These are phyloP conservation scores for Globisporangium heterothallicum DNA, from an alignment of 352 stramenopile species.

Conservation along the genomic window DNA sequence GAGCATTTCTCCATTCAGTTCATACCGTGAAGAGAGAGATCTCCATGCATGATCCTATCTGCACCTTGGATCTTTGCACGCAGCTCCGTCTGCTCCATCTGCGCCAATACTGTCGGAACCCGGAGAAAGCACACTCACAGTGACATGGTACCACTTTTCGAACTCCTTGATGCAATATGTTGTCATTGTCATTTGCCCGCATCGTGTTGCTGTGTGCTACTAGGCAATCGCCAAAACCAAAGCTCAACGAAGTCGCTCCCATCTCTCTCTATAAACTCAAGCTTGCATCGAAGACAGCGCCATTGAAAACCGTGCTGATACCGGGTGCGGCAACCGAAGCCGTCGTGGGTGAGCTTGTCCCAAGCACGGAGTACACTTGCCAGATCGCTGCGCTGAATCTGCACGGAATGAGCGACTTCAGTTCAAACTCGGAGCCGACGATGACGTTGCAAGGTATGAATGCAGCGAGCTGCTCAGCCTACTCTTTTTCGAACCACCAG, in stretches of 20 bases:
- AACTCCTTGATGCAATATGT: too few species aligned
- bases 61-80: neutral
- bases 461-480: too few species aligned
- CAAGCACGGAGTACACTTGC: conserved; percentile 37
- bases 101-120: conserved; percentile 17
- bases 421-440: conserved; percentile 19
- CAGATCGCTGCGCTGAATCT: conserved; percentile 51
- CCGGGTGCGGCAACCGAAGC: conserved; percentile 22
- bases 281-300: conserved; percentile 9
- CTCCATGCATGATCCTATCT: neutral
- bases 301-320: conserved; percentile 19
- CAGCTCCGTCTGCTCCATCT: conserved; percentile 31
- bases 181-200: too few species aligned
- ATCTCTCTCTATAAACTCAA: conserved; percentile 66
- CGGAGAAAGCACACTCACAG: conserved; percentile 18
- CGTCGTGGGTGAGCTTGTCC: conserved; percentile 23
- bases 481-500: too few species aligned
- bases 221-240: conserved; percentile 24
- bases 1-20: neutral
- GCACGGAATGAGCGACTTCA: conserved; percentile 53
- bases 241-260: conserved; percentile 42
- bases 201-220: too few species aligned
- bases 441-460: conserved; percentile 26
- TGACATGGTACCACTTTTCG: too few species aligned
- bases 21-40: neutral